Evolutionary conservation across 257 asterid genomes (phyloP).

Genomic region (Primulina huaijiensis): DNA sequence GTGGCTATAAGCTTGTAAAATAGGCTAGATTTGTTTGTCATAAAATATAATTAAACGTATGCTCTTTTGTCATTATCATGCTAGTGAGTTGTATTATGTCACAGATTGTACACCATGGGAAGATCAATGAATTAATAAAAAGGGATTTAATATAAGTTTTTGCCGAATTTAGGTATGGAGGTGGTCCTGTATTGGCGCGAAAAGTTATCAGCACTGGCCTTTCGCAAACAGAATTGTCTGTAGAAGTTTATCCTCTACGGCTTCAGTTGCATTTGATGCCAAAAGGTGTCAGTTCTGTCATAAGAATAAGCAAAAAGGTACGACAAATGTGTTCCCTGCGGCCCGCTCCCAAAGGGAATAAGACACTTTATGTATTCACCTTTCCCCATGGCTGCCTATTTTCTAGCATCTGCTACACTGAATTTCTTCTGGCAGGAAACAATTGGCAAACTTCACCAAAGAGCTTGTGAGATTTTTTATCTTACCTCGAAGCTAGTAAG

Average conservation of each 20-base stretch:
- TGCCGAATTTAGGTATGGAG: constrained; percentile 81
- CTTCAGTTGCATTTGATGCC: constrained; percentile 95
- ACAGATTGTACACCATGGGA: constrained; percentile 6
- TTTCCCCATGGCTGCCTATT: constrained; percentile 3
- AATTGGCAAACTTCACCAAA: constrained; percentile 81
- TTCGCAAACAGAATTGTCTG: constrained; percentile 90
- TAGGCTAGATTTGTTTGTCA: neutral
- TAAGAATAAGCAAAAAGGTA: constrained; percentile 99
- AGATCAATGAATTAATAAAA: neutral
- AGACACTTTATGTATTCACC: neutral
- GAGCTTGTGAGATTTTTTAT: constrained; percentile 81
- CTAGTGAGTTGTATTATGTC: constrained; percentile 6
- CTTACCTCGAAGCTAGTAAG: constrained; percentile 76
- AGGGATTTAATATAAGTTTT: constrained; percentile 21
- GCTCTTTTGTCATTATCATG: neutral
- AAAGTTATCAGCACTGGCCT: constrained; percentile 89
- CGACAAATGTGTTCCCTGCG: constrained; percentile 9
- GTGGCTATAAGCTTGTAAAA: neutral
- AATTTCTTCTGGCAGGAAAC: constrained; percentile 65
- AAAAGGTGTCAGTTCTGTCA: constrained; percentile 65
- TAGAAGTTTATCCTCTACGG: constrained; percentile 94
- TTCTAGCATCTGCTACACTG: constrained; percentile 16
- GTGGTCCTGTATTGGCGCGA: constrained; percentile 88
- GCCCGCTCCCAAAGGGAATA: constrained; percentile 11
- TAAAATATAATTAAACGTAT: too few relatives aligned